A percentile compares a stretch with the other conserved stretches of the same genome.
Conservation (phyloP, 345 rosid species). For the Salix brachista region DNA sequence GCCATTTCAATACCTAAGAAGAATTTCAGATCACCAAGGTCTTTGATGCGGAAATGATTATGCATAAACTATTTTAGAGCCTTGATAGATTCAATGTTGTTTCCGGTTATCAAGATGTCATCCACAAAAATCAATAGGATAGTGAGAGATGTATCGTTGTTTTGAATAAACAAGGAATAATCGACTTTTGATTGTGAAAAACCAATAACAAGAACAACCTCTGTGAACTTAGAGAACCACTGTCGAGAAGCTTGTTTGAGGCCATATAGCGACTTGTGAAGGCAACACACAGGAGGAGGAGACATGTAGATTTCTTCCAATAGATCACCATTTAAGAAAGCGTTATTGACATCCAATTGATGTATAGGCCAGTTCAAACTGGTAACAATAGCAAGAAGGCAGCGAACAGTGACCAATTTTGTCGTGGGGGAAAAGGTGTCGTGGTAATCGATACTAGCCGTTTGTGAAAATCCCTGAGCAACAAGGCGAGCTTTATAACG, state of each 20-base stretch:
- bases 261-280: neutral
- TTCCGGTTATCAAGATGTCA: too few relatives aligned
- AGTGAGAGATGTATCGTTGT: neutral
- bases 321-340: too few relatives aligned
- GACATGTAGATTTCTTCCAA: neutral
- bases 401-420: neutral
- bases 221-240: neutral
- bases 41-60: too few relatives aligned
- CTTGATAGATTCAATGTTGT: too few relatives aligned
- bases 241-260: neutral
- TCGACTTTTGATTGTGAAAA: neutral
- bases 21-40: too few relatives aligned
- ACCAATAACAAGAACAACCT: neutral
- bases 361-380: too few relatives aligned
- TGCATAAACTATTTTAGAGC: too few relatives aligned
- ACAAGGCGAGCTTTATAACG: neutral
- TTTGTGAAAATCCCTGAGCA: too few relatives aligned
- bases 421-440: neutral
- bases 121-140: neutral
- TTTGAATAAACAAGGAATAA: neutral
- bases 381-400: too few relatives aligned
- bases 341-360: too few relatives aligned
- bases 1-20: too few relatives aligned
- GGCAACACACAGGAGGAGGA: neutral
- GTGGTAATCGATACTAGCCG: too few relatives aligned